These are phyloP conservation scores for Xenoacremonium recifei DNA, from an alignment of 2,329 filamentous ascomycete genomes.

Conservation along the genomic window DNA sequence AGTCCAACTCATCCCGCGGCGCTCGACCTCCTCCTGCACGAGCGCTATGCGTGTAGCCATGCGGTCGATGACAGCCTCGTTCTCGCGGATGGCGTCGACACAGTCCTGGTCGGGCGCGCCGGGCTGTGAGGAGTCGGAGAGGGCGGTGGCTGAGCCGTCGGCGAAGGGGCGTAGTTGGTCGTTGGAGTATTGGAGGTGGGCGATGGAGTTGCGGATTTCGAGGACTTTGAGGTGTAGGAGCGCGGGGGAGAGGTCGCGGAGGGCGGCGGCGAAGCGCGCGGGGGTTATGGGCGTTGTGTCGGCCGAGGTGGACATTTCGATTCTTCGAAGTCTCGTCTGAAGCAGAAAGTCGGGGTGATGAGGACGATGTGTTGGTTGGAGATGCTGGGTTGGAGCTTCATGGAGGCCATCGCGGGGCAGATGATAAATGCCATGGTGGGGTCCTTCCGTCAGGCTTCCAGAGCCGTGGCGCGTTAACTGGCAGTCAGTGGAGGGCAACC, in stretches of 20 bases:
- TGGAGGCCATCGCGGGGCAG: slow-evolving; percentile 11
- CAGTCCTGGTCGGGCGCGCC: slow-evolving; percentile 63
- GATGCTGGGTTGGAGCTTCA: slow-evolving; percentile 1
- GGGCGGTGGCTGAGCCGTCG: slow-evolving; percentile 42
- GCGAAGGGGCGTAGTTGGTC: slow-evolving; percentile 69
- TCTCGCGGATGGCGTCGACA: slow-evolving; percentile 71
- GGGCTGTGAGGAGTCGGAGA: slow-evolving; percentile 14
- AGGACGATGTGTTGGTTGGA: slow-evolving; percentile 2
- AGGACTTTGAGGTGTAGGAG: slow-evolving; percentile 72
- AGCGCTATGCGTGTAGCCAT: slow-evolving; percentile 66
- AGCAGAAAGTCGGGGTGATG: no score
- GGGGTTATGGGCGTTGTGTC: slow-evolving; percentile 60
- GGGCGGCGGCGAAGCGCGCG: slow-evolving; percentile 63
- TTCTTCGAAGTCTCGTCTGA: no score
- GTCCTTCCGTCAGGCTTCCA: not conserved
- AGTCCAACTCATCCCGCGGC: slow-evolving; percentile 53
- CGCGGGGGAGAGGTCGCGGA: slow-evolving; percentile 63
- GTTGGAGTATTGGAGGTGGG: slow-evolving; percentile 73
- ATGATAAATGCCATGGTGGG: slow-evolving; percentile 1
- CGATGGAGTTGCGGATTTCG: slow-evolving; percentile 73
- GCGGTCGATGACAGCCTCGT: slow-evolving; percentile 64
- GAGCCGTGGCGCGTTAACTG: not conserved
- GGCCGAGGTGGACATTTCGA: slow-evolving; percentile 62
- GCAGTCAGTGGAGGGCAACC: no score
- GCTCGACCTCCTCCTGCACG: slow-evolving; percentile 63